A percentile compares a stretch with the other conserved stretches of the same genome.
These are phyloP conservation scores for Oenanthe javanica DNA, from an alignment of 140 eudicot species.

Conservation along the genomic window DNA sequence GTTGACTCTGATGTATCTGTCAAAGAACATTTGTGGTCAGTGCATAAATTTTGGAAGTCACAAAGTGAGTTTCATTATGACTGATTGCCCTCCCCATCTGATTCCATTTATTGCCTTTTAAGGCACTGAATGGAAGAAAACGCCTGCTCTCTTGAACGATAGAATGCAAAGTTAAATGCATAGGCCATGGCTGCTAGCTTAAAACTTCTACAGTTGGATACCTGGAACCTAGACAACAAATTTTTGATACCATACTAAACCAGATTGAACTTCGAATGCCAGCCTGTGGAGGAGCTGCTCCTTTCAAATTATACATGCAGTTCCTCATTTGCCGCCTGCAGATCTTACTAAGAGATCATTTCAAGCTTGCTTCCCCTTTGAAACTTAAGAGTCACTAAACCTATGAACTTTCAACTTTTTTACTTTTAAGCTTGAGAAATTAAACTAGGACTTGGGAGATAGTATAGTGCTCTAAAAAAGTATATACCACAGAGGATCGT, in stretches of 20 bases:
- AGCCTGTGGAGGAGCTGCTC: neutral
- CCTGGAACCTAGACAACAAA: neutral
- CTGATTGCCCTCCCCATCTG: neutral
- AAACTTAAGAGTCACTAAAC: neutral
- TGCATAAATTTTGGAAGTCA: neutral
- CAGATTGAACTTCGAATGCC: neutral
- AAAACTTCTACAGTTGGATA: neutral
- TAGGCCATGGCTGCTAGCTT: neutral
- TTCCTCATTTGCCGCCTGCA: neutral
- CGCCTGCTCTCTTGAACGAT: neutral
- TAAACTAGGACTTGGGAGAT: neutral
- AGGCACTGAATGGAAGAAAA: neutral
- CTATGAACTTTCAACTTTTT: neutral
- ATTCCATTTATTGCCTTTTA: neutral
- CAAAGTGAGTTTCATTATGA: neutral
- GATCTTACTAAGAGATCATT: neutral
- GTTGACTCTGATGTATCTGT: neutral
- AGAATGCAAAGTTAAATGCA: neutral
- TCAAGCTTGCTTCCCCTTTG: neutral
- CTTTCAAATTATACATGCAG: no score
- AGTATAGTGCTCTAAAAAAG: neutral
- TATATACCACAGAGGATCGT: no score
- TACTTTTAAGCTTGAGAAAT: neutral
- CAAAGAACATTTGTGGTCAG: neutral
- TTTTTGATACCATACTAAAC: neutral